Base-by-base conservation (phyloP, 176 grass and related monocot species). In the Puya raimondii region DNA sequence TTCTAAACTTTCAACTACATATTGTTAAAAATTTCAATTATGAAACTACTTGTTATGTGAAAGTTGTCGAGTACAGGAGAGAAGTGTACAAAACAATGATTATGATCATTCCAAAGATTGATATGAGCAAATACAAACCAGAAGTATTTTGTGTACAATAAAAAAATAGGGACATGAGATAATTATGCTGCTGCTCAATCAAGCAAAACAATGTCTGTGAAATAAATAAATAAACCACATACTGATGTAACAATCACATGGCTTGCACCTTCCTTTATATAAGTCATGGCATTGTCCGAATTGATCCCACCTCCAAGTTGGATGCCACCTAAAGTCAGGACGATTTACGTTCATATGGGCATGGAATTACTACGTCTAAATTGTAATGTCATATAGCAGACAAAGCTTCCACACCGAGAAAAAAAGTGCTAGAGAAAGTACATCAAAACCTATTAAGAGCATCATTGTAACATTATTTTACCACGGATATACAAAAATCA, bases 221-320 rank as follows among this genome's bases (percentile, higher is more conserved):
- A 42, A 42, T 42, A 65, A 42, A 29, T 23, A 65, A 18, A 57
- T 71, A 75, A 51, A 48, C 23, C 75, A 88, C 80, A 49, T 84
- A 92, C 89, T 66, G 89, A 97, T 18, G 94, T 97, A 71, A 97
- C 89, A 75, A 93, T 93, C 74, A 93, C 89, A 65, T 97, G 94
- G 78, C 89, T 92, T 57, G 94, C 94, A 33, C 94, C 94, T 97
- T 93, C 86, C 25, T 88, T 77, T 70, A 92, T 72, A 71, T 93
- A 92, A 66, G 49, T 76, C 51, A 65, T 82, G 65, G 89, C 86
- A 84, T 97, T 97, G 67, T 92, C 84, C 65, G 72, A 81, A 82
- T 92, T 92, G 80, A 97, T 93, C 33, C 89, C 94, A 80, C 89
- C 94, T 81, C 94, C 94, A 81, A 97, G 80, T 84, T 93, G 94